Base-by-base conservation (phyloP, 176 grass and related monocot genomes). In the Musa schizocarpa region DNA sequence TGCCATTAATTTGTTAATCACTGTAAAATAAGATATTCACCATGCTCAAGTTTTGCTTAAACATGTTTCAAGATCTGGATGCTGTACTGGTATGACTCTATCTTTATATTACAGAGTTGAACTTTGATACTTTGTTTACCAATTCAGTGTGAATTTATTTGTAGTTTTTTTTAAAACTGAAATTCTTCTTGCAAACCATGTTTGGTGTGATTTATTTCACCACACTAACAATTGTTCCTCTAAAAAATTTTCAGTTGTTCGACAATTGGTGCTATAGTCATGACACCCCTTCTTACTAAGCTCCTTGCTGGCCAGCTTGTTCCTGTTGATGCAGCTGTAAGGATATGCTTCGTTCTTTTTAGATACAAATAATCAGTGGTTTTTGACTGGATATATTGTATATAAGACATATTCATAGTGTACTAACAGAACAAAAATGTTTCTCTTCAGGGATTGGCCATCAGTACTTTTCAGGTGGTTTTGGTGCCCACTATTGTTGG, bases 401-500 rank as follows among this genome's bases (percentile, higher is more conserved):
- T 16, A 51, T n/a, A 20, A 50, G 48, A 8, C 43, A 70, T n/a
- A 65, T 65, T 65, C 17, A 43, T 48, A 11, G 17, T 20, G 11
- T 50, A 19, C 19, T 70, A 50, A 70, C 52, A 70, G 23, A 69
- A 82, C 50, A 23, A 3, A 78, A 67, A 66, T 79, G 1, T 57
- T 6, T 79, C 27, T 85, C 21, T 77, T 10, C 86, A 98, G 90
- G 90, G 95, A 66, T 89, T 98, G 79, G 95, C 95, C 68, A 72
- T 93, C 72, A 98, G 95, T 89, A 98, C 95, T 78, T 98, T 98
- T 85, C 95, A 93, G 85, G 95, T 98, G 34, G 90, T 98, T 82
- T 79, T 98, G 50, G 20, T 98, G 53, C 95, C 95, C 14, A 98
- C 95, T 70, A 57, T 98, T 50, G 51, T 98, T 82, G 95, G 95